These are phyloP conservation scores for Tulasnella sp. DNA, from an alignment of 768 basidiomycete species.

Conservation along the genomic window DNA sequence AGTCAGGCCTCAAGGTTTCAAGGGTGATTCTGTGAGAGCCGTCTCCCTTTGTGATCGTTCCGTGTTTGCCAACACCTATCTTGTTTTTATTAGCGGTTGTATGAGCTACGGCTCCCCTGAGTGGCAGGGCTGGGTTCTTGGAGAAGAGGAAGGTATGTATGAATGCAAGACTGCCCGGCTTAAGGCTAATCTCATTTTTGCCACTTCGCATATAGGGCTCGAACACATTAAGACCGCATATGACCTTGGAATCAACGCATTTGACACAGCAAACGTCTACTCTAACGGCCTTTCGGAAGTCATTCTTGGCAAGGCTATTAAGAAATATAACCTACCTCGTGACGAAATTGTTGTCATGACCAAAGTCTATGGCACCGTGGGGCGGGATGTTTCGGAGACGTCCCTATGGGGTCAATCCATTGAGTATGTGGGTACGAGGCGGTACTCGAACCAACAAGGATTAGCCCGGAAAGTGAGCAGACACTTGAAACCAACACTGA, in stretches of 20 bases:
- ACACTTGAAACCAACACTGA: neutral
- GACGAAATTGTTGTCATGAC: constrained; percentile 75
- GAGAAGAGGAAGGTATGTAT: constrained; percentile 49
- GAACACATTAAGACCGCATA: constrained; percentile 9
- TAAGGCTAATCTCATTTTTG: neutral
- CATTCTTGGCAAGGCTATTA: constrained; percentile 68
- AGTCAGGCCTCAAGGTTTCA: constrained; percentile 25
- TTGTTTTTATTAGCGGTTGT: constrained; percentile 48
- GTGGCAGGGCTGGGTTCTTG: constrained; percentile 54
- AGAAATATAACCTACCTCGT: constrained; percentile 41
- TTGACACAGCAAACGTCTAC: constrained; percentile 6
- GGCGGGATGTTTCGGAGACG: neutral
- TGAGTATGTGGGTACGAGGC: constrained; percentile 14
- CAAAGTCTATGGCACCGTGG: constrained; percentile 44
- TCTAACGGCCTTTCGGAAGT: constrained; percentile 45
- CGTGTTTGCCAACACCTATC: neutral
- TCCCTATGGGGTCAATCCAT: neutral
- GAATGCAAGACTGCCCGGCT: constrained; percentile 33
- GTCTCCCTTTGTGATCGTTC: neutral
- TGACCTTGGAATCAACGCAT: constrained; percentile 14
- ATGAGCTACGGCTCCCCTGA: constrained; percentile 56
- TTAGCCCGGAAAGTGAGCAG: constrained; percentile 19
- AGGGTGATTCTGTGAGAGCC: constrained; percentile 3
- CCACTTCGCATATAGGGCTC: neutral
- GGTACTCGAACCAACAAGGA: constrained; percentile 22